Percentiles rank a stretch among this genome's conserved stretches.
Evolutionary conservation across 495 filamentous ascomycete genomes (phyloP).

Genomic region (Penicillium lagena): DNA sequence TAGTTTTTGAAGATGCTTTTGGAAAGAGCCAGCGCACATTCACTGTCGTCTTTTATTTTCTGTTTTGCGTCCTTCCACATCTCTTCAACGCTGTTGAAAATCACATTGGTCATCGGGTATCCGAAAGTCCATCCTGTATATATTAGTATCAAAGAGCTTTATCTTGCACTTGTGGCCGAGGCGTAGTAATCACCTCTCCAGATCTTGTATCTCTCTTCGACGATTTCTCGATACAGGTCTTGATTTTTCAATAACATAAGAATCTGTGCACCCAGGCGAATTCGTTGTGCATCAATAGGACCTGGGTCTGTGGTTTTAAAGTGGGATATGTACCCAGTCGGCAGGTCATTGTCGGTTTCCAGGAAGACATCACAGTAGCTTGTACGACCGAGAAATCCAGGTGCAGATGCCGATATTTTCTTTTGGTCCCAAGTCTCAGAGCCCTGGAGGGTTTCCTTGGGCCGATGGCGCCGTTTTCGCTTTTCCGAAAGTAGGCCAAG

Average conservation of each 20-base stretch:
- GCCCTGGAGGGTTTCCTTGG: too few relatives aligned
- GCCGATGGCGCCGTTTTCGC: too few relatives aligned
- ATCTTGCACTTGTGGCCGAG: too few relatives aligned
- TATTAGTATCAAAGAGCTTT: constrained; percentile 5
- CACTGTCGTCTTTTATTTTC: constrained; percentile 4
- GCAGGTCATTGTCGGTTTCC: constrained; percentile 6
- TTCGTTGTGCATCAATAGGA: constrained; percentile 8
- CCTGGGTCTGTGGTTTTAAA: neutral
- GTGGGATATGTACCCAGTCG: neutral
- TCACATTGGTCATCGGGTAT: constrained; percentile 8
- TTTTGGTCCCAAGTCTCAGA: constrained; percentile 7
- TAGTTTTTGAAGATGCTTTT: constrained; percentile 16
- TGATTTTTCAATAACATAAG: constrained; percentile 15
- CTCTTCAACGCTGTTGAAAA: constrained; percentile 11
- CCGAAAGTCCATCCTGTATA: constrained; percentile 16
- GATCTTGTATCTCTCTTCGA: neutral
- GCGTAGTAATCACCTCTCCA: constrained; percentile 10
- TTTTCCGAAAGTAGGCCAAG: too few relatives aligned
- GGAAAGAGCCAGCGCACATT: constrained; percentile 10
- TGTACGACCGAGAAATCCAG: constrained; percentile 30
- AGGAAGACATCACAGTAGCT: constrained; percentile 33
- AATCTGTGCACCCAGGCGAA: constrained; percentile 17
- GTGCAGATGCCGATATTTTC: constrained; percentile 2
- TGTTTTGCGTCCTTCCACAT: constrained; percentile 7
- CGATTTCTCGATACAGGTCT: constrained; percentile 6